These are phyloP conservation scores for Diaporthe vaccinii DNA, from an alignment of 2,329 filamentous ascomycete species.

Conservation along the genomic window DNA sequence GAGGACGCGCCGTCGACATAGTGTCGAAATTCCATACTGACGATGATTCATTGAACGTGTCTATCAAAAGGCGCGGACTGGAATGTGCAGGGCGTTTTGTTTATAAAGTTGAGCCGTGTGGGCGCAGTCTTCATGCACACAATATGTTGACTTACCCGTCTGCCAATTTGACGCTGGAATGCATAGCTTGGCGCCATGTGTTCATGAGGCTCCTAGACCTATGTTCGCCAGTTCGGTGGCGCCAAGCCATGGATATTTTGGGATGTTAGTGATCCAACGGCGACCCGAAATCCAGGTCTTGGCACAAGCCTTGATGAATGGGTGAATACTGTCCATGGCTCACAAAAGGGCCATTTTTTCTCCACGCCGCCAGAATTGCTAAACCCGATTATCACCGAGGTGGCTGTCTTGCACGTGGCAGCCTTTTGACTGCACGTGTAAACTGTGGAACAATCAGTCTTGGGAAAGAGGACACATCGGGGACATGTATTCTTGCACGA, in stretches of 20 bases:
- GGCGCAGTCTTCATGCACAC: neutral
- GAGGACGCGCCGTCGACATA: neutral
- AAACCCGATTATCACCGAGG: conserved; percentile 3
- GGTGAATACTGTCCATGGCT: neutral
- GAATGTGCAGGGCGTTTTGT: neutral
- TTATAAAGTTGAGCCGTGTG: neutral
- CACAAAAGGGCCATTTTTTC: neutral
- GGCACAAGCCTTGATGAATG: neutral
- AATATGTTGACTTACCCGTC: neutral
- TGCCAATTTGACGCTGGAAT: conserved; percentile 8
- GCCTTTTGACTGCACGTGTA: neutral
- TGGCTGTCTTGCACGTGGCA: conserved; percentile 5
- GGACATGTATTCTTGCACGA: neutral
- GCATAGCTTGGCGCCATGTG: neutral
- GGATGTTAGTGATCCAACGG: neutral
- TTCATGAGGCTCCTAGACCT: neutral
- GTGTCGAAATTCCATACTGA: neutral
- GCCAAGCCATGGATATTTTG: neutral
- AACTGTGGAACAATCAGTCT: neutral
- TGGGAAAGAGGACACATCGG: neutral
- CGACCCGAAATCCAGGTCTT: neutral
- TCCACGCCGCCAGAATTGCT: neutral
- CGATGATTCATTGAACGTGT: neutral
- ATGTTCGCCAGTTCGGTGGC: neutral
- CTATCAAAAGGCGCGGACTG: neutral